Evolutionary conservation across 1,284 basidiomycete species (phyloP).

Genomic region (Marasmius oreades): DNA sequence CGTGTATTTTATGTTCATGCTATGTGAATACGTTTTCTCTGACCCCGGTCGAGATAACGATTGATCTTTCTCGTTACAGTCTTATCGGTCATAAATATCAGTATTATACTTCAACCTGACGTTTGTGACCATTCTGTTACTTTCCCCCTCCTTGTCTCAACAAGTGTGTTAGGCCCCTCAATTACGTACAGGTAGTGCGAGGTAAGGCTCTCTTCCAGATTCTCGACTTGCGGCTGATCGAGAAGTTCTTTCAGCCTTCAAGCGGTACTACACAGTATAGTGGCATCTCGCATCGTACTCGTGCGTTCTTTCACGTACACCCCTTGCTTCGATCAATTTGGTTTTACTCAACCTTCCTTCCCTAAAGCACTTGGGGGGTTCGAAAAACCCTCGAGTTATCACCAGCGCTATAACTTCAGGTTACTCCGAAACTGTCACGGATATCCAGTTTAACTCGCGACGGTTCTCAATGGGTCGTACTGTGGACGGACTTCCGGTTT

Average conservation of each 20-base stretch:
- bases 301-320: no score
- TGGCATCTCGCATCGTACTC: no score
- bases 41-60: neutral
- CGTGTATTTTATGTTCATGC: conserved; percentile 23
- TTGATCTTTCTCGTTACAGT: conserved; percentile 4
- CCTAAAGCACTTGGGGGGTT: no score
- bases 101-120: conserved; percentile 14
- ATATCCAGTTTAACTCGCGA: no score
- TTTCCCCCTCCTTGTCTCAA: neutral
- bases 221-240: neutral
- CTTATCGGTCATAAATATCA: conserved; percentile 19
- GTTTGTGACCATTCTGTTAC: conserved; percentile 6
- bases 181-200: conserved; percentile 18
- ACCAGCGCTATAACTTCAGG: no score
- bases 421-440: no score
- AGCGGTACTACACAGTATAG: conserved; percentile 10
- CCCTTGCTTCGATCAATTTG: no score
- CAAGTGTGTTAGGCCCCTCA: conserved; percentile 14
- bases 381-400: no score
- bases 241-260: conserved; percentile 14
- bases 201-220: conserved; percentile 11
- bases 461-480: no score
- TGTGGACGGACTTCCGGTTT: no score
- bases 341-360: no score
- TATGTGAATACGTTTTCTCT: conserved; percentile 9